These are phyloP conservation scores for Sporodiniella umbellata DNA, from an alignment of 371 early-diverging fungal genomes.

Conservation along the genomic window DNA sequence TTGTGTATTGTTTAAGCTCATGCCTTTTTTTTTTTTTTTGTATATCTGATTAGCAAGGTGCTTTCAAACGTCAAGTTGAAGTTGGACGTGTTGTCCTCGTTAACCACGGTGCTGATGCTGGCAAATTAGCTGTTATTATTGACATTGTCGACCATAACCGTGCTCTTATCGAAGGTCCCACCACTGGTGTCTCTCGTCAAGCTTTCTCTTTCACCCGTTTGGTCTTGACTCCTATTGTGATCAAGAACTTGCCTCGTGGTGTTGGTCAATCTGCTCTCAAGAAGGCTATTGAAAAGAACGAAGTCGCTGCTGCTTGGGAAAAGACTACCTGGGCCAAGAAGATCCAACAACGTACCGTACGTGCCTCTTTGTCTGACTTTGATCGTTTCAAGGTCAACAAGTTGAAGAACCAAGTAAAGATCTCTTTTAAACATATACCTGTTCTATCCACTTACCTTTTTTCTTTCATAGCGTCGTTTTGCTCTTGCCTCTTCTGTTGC, in stretches of 20 bases:
- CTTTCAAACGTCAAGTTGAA: conserved; percentile 93
- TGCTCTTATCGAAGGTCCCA: conserved; percentile 96
- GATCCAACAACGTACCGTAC: conserved; percentile 74
- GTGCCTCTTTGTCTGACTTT: conserved; percentile 86
- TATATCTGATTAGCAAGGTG: conserved; percentile 53
- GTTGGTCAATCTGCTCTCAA: conserved; percentile 74
- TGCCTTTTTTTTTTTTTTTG: no score
- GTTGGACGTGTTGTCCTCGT: conserved; percentile 97
- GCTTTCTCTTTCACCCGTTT: conserved; percentile 83
- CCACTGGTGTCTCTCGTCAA: conserved; percentile 91
- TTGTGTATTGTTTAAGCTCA: no score
- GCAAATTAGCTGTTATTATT: conserved; percentile 96
- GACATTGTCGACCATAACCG: conserved; percentile 99
- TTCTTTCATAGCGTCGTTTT: conserved; percentile 37
- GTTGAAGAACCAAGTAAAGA: conserved; percentile 73
- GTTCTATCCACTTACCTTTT: not conserved
- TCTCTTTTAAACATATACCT: not conserved
- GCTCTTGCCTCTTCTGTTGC: conserved; percentile 32
- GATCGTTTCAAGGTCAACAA: conserved; percentile 95
- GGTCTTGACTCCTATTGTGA: conserved; percentile 83
- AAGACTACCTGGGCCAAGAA: conserved; percentile 95
- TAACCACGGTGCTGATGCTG: conserved; percentile 90
- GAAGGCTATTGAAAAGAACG: conserved; percentile 82
- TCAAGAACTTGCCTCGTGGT: conserved; percentile 84
- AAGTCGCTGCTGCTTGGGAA: conserved; percentile 75